Evolutionary conservation across 257 asterid species (phyloP), one percentile per base, ranked within the genome.

Genomic region (Vinca minor): DNA sequence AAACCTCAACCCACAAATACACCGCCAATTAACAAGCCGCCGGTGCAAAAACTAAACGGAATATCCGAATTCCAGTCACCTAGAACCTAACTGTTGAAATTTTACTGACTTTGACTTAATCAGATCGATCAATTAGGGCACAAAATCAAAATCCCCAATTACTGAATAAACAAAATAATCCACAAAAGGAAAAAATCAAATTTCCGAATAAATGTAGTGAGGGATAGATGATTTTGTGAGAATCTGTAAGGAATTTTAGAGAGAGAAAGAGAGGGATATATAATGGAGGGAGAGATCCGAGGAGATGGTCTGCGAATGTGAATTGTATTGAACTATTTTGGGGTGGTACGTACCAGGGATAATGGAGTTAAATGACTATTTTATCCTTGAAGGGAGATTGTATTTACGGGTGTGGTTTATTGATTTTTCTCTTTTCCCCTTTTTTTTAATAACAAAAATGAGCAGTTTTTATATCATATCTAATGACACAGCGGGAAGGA

Each of bases 91-190:
- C 53, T 52, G 71, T 63, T 44, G 48, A 80, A 74, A 46, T 63
- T 46, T 71, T 47, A 72, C 73, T 67, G 77, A 62, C 76, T 73
- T 72, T 52, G 70, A 78, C 72, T 79, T 69, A n/a, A 79, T 71
- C 82, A 68, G 85, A 87, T 80, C 82, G 84, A 71, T 73, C 59
- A 71, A 52, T 71, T 74, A 82, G 87, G 79, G 84, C 83, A n/a
- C n/a, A 55, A 59, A 47, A 38, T 18, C 39, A 45, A 62, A 28
- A 38, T 35, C 41, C n/a, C 23, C 17, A 42, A 55, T n/a, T n/a
- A n/a, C n/a, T 55, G 61, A 55, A 34, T 15, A 4, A 14, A 3
- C 7, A 55, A 11, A n/a, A 7, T 13, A 38, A 31, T 31, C 61
- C 21, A 14, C 8, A 0, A 5, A 8, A 31, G 21, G 58, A 38